These are phyloP conservation scores for Xerocomus brunneocitrinus DNA, from an alignment of 768 basidiomycete species.

Conservation along the genomic window DNA sequence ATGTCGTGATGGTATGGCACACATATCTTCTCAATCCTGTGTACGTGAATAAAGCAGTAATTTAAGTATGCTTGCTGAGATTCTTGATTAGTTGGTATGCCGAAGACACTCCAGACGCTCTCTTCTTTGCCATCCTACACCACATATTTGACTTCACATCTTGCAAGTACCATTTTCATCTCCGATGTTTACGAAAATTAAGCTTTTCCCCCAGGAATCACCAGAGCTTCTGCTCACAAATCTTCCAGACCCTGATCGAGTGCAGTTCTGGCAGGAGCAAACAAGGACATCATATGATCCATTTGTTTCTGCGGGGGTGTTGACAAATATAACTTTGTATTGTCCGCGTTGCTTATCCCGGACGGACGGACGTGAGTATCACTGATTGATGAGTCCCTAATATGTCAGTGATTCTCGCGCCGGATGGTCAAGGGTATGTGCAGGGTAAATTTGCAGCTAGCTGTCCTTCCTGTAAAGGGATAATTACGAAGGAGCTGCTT, in stretches of 20 bases:
- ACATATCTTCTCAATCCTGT: constrained; percentile 37
- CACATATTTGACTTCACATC: constrained; percentile 4
- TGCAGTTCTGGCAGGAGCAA: neutral
- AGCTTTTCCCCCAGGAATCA: neutral
- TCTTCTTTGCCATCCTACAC: constrained; percentile 7
- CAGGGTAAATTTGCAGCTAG: constrained; percentile 36
- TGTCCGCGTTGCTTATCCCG: constrained; percentile 28
- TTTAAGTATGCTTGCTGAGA: neutral
- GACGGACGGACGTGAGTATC: constrained; percentile 18
- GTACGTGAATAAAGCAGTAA: constrained; percentile 8
- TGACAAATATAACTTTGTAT: constrained; percentile 15
- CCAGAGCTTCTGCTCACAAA: neutral
- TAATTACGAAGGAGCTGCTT: constrained; percentile 38
- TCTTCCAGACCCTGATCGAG: neutral
- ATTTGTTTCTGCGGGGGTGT: constrained; percentile 21
- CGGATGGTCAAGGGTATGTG: constrained; percentile 41
- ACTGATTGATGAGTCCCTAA: neutral
- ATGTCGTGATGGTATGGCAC: constrained; percentile 40
- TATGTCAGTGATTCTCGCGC: constrained; percentile 35
- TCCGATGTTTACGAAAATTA: too few species aligned
- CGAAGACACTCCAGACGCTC: constrained; percentile 14
- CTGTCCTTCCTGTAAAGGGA: constrained; percentile 34
- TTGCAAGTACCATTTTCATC: constrained; percentile 4
- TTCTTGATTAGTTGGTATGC: constrained; percentile 21
- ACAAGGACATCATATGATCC: constrained; percentile 14